Evolutionary conservation across 2,329 filamentous ascomycete species (phyloP).

Genomic region (Pyrenophora tritici-repentis): DNA sequence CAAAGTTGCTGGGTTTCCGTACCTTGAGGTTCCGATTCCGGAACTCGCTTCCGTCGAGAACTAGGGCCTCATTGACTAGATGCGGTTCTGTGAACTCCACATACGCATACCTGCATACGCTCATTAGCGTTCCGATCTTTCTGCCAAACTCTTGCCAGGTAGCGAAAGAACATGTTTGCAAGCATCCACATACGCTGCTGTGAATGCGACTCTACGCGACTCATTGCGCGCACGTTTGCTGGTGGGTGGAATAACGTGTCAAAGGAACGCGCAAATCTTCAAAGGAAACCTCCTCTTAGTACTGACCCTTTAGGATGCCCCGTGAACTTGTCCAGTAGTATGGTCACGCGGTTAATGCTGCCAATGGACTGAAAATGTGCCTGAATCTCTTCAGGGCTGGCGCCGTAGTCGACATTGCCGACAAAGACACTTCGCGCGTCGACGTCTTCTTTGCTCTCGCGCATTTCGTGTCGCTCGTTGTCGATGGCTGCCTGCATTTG

Average conservation of each 20-base stretch:
- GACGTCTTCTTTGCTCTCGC: constrained; percentile 93
- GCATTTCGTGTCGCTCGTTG: constrained; percentile 78
- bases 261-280: constrained; percentile 16
- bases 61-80: constrained; percentile 88
- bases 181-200: constrained; percentile 2
- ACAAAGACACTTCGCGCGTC: constrained; percentile 97
- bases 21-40: constrained; percentile 96
- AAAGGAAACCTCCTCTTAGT: constrained; percentile 48
- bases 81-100: constrained; percentile 96
- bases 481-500: constrained; percentile 69
- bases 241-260: neutral
- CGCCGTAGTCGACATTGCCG: constrained; percentile 97
- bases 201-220: neutral
- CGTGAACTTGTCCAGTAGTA: constrained; percentile 96
- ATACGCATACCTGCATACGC: constrained; percentile 83
- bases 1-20: neutral
- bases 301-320: constrained; percentile 98
- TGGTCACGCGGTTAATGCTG: constrained; percentile 96
- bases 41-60: constrained; percentile 95
- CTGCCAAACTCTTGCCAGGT: constrained; percentile 61
- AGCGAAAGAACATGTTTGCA: constrained; percentile 49
- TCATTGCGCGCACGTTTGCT: neutral
- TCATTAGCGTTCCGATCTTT: constrained; percentile 59
- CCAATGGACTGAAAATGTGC: constrained; percentile 97
- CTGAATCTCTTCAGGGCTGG: constrained; percentile 96